phyloP scores from a whole-genome alignment of 1,139 yeast species.

The Candida buenavistaensis region DNA sequence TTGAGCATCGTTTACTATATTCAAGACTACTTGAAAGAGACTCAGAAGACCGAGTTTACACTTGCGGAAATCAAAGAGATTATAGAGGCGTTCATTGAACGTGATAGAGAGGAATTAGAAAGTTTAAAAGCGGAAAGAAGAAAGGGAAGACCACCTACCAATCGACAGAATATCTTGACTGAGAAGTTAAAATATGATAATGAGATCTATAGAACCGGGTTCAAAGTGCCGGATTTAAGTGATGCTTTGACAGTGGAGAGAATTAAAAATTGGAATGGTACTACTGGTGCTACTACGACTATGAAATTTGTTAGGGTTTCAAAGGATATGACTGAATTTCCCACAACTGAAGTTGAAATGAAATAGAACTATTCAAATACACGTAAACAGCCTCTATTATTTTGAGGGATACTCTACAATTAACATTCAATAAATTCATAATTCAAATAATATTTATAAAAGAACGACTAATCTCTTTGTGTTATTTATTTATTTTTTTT shows the following conservation, averaged over 20 bases:
- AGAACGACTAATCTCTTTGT: no score
- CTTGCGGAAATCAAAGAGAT: constrained; percentile 60
- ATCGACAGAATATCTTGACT: constrained; percentile 67
- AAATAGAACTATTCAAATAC: no score
- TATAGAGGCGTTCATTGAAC: constrained; percentile 60
- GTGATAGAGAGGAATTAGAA: constrained; percentile 73
- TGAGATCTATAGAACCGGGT: constrained; percentile 68
- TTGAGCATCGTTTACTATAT: constrained; percentile 58
- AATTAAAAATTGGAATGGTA: constrained; percentile 76
- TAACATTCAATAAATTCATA: no score
- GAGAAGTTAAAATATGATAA: constrained; percentile 60
- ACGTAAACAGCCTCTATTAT: no score
- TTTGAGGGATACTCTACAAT: no score
- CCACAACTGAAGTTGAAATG: constrained; percentile 28
- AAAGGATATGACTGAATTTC: constrained; percentile 30
- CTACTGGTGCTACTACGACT: constrained; percentile 73
- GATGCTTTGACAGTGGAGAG: constrained; percentile 58
- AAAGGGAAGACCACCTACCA: constrained; percentile 83
- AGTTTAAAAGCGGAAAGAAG: constrained; percentile 61
- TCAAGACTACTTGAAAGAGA: constrained; percentile 60
- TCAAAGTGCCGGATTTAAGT: constrained; percentile 69
- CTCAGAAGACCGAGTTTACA: no score
- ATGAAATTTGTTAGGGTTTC: constrained; percentile 48
- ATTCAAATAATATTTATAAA: no score
- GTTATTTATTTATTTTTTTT: no score